Percentiles rank a stretch among this genome's conserved stretches.
Evolutionary conservation across 1,139 yeast species (phyloP).

Genomic region (Nadsonia starkeyi-henricii): DNA sequence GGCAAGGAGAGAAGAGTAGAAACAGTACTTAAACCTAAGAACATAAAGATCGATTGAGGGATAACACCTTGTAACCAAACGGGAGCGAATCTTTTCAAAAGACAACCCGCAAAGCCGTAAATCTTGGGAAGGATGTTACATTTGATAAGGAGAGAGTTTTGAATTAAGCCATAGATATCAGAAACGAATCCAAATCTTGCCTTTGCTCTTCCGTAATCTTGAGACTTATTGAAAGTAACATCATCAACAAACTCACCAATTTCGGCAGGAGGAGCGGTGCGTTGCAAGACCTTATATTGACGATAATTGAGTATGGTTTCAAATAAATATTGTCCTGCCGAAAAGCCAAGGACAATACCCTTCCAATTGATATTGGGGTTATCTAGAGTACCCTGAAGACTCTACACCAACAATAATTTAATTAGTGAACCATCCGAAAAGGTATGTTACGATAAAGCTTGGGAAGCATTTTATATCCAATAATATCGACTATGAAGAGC

Average conservation of each 20-base stretch:
- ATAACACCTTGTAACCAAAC: slow-evolving; percentile 22
- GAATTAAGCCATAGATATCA: slow-evolving; percentile 36
- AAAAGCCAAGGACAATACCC: slow-evolving; percentile 53
- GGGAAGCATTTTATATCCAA: too few species aligned
- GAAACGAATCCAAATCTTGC: slow-evolving; percentile 52
- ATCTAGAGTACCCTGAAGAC: slow-evolving; percentile 32
- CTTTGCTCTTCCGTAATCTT: slow-evolving; percentile 72
- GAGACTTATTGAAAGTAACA: slow-evolving; percentile 66
- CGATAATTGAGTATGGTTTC: slow-evolving; percentile 63
- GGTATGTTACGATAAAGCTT: too few species aligned
- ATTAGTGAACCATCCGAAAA: too few species aligned
- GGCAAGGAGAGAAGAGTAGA: slow-evolving; percentile 51
- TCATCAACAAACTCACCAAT: slow-evolving; percentile 43
- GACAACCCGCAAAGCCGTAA: slow-evolving; percentile 43
- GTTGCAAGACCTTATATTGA: slow-evolving; percentile 56
- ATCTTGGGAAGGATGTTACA: slow-evolving; percentile 53
- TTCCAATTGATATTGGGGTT: slow-evolving; percentile 66
- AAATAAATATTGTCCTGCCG: slow-evolving; percentile 61
- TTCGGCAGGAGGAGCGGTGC: slow-evolving; percentile 45
- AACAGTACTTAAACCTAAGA: slow-evolving; percentile 35
- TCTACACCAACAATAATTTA: slow-evolving; percentile 8
- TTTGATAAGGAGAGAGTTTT: slow-evolving; percentile 45
- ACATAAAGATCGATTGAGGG: slow-evolving; percentile 49
- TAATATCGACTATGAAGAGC: too few species aligned
- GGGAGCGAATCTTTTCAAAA: slow-evolving; percentile 25